Base-by-base conservation (phyloP, 78 protist species). In the Diacronema lutheri region DNA sequence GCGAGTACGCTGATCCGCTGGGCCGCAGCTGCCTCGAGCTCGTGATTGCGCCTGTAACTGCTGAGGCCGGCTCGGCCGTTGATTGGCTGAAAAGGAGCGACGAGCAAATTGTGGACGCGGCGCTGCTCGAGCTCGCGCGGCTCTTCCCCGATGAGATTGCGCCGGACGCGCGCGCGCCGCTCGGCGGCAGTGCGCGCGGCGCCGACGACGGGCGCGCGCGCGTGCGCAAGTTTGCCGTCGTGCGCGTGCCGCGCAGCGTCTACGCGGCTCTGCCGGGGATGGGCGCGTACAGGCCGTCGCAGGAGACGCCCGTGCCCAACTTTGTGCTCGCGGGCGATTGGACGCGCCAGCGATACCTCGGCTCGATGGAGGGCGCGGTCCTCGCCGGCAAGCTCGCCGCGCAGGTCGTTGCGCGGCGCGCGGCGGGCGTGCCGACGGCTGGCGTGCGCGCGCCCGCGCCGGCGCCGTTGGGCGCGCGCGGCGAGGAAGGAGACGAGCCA, bases 331-430 rank as follows among this genome's bases (percentile, higher is more conserved):
- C 90, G 38, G 89, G 86, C 66, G 84, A 79, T 71, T 86, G 38
- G 56, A 86, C 85, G 26, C 20, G 66, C 57, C 90, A 86, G 71
- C 79, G 66, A 71, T 86, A 35, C 77, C 69, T 86, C 21, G 90
- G 85, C 41, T 86, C 90, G 56, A 86, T 86, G 90, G 90, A 86
- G 80, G 90, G 90, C 31, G 90, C 90, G 16, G 50, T 86, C 11
- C 55, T 86, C 44, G 74, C 73, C 29, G 90, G 90, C 31, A 86
- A 86, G 80, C 90, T 56, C 25, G 81, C 80, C 10, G 85, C 82
- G 44, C 61, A 55, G 13, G 82, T 76, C 37, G 12, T 44, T 33
- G 55, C 50, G 50, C 50, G 50, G 16, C 50, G 50, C 50, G 50
- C 50, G 16, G 50, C 50, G 50, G 50, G 50, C 50, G 3, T 44